Conservation (phyloP, 73 alveolate genomes). For the Paramecium bursaria region DNA sequence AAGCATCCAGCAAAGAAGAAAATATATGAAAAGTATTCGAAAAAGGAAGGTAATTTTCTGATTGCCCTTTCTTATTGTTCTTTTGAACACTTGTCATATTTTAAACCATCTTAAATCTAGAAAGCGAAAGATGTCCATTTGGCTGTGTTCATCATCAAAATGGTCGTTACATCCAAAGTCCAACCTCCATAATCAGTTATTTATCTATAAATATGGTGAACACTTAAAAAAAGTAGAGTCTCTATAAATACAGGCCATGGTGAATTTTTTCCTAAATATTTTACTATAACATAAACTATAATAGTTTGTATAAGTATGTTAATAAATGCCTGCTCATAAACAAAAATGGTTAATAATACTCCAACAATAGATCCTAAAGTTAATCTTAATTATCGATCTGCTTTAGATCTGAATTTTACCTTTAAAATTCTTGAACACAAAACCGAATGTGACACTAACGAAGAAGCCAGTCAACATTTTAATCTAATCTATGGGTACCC, state of each 20-base stretch:
- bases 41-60: conserved; percentile 75
- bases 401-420: not conserved
- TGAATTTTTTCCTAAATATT: not conserved
- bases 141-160: conserved; percentile 63
- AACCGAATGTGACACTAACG: conserved; percentile 37
- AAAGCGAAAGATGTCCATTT: conserved; percentile 68
- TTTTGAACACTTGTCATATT: conserved; percentile 27
- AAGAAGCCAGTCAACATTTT: conserved; percentile 54
- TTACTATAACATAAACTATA: conserved; percentile 32
- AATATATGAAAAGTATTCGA: conserved; percentile 80
- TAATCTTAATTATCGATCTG: not conserved
- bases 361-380: conserved; percentile 20
- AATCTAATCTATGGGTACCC: conserved; percentile 33
- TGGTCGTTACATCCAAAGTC: conserved; percentile 66
- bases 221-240: conserved; percentile 29
- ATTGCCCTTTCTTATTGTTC: conserved; percentile 67
- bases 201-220: conserved; percentile 65
- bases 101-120: conserved; percentile 56
- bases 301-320: conserved; percentile 13
- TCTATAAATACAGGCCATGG: conserved; percentile 48
- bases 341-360: not conserved
- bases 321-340: not conserved
- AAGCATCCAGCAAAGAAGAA: conserved; percentile 85
- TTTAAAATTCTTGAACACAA: not conserved
- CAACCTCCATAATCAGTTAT: conserved; percentile 70